Evolutionary conservation across 805 yeast genomes (phyloP).

Genomic region (Starmerella stellata): DNA sequence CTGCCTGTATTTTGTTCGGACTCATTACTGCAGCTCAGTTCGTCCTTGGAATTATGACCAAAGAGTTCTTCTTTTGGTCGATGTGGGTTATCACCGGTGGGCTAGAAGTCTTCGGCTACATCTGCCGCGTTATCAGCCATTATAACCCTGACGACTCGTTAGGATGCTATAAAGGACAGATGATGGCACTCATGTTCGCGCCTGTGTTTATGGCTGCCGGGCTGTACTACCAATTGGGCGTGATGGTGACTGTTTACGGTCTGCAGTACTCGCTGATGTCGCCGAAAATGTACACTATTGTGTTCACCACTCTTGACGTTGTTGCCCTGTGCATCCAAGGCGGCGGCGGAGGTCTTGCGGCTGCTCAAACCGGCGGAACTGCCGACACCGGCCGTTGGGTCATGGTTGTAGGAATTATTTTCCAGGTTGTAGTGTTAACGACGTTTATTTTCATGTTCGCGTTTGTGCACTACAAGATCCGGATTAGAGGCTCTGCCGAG

Average conservation of each 20-base stretch:
- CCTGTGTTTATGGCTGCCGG: slow-evolving; percentile 74
- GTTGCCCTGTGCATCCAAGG: slow-evolving; percentile 47
- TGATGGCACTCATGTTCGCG: slow-evolving; percentile 48
- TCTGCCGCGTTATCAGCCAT: slow-evolving; percentile 35
- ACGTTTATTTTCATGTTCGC: slow-evolving; percentile 35
- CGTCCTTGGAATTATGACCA: slow-evolving; percentile 27
- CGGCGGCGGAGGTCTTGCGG: slow-evolving; percentile 54
- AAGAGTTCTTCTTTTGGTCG: slow-evolving; percentile 40
- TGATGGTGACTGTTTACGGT: slow-evolving; percentile 43
- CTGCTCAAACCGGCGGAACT: slow-evolving; percentile 23
- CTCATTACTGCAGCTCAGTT: slow-evolving; percentile 29
- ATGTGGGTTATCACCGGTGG: slow-evolving; percentile 37
- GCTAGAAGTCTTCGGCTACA: slow-evolving; percentile 50
- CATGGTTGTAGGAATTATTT: slow-evolving; percentile 57
- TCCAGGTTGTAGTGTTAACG: slow-evolving; percentile 54
- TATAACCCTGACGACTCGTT: slow-evolving; percentile 19
- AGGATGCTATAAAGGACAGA: slow-evolving; percentile 25
- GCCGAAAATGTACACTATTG: slow-evolving; percentile 40
- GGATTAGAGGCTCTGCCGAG: background rate
- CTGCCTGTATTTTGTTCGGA: slow-evolving; percentile 37
- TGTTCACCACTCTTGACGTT: slow-evolving; percentile 47
- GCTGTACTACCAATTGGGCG: slow-evolving; percentile 48
- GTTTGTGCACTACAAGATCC: slow-evolving; percentile 23
- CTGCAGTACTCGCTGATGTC: slow-evolving; percentile 29
- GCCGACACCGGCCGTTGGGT: slow-evolving; percentile 32